Percentiles rank a stretch among this genome's conserved stretches.
Conservation (phyloP, 345 rosid species). For the Euphorbia pulcherrima region DNA sequence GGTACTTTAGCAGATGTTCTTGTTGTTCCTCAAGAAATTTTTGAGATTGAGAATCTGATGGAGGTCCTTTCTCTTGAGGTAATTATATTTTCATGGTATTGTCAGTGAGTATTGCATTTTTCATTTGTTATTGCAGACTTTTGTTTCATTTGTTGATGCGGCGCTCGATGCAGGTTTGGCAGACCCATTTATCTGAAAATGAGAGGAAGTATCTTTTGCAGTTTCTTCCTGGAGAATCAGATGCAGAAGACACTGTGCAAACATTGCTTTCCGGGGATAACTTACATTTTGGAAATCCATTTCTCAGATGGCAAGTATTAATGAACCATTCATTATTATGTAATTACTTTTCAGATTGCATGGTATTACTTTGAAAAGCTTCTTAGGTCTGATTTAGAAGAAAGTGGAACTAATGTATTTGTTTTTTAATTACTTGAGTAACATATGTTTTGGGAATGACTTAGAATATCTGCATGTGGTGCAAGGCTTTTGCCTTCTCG, state of each 20-base stretch:
- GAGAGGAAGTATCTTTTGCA: constrained; percentile 67
- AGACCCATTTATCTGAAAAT: constrained; percentile 52
- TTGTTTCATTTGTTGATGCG: constrained; percentile 8
- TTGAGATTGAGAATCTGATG: constrained; percentile 61
- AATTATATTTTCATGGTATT: constrained; percentile 13
- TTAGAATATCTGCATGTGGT: background rate
- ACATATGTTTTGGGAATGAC: background rate
- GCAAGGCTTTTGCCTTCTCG: background rate
- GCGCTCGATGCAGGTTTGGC: constrained; percentile 60
- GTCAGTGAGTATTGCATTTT: constrained; percentile 4
- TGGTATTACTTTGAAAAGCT: background rate
- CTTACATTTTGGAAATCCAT: constrained; percentile 83
- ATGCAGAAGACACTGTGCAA: constrained; percentile 49
- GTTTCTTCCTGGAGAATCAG: constrained; percentile 70
- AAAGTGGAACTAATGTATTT: background rate
- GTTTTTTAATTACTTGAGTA: background rate
- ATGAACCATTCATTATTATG: background rate
- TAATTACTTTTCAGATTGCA: background rate
- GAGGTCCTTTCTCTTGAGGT: constrained; percentile 82
- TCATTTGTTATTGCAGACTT: constrained; percentile 10
- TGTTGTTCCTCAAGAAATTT: constrained; percentile 58
- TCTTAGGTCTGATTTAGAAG: background rate
- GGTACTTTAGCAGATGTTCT: constrained; percentile 58
- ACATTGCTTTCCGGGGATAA: constrained; percentile 66
- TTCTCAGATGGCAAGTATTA: constrained; percentile 60